A percentile compares a stretch with the other conserved stretches of the same genome.
phyloP scores from a whole-genome alignment of 352 stramenopile species.

The Globisporangium lucens region DNA sequence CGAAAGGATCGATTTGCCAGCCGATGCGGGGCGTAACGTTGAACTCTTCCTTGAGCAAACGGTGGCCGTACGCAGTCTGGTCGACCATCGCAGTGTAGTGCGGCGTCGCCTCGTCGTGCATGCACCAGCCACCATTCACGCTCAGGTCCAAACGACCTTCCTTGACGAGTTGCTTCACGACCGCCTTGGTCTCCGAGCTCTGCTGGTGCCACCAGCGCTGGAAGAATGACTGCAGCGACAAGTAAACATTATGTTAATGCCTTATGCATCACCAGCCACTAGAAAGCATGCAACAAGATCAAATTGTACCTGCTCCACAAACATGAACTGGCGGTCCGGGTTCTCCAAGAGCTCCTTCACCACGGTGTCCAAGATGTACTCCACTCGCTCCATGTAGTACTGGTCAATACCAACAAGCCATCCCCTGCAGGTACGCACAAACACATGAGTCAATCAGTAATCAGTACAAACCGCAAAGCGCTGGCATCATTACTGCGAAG shows the following conservation, averaged over 20 bases:
- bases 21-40: conserved; percentile 92
- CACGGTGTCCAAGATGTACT: conserved; percentile 95
- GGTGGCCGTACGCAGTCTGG: conserved; percentile 96
- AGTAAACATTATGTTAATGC: background rate
- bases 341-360: conserved; percentile 87
- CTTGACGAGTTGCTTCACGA: conserved; percentile 87
- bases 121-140: conserved; percentile 97
- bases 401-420: conserved; percentile 98
- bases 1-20: conserved; percentile 99
- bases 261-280: background rate
- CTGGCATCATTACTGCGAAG: background rate
- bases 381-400: conserved; percentile 93
- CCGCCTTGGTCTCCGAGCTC: conserved; percentile 53
- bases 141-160: conserved; percentile 91
- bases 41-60: conserved; percentile 94
- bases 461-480: background rate
- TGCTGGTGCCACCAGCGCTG: conserved; percentile 96
- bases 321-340: conserved; percentile 92
- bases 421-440: conserved; percentile 28
- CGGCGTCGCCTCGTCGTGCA: conserved; percentile 97
- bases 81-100: conserved; percentile 98
- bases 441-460: background rate
- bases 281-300: background rate
- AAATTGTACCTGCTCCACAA: conserved; percentile 80
- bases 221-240: conserved; percentile 86